Evolutionary conservation across 345 rosid species (phyloP).

Genomic region (Euphorbia lathyris): DNA sequence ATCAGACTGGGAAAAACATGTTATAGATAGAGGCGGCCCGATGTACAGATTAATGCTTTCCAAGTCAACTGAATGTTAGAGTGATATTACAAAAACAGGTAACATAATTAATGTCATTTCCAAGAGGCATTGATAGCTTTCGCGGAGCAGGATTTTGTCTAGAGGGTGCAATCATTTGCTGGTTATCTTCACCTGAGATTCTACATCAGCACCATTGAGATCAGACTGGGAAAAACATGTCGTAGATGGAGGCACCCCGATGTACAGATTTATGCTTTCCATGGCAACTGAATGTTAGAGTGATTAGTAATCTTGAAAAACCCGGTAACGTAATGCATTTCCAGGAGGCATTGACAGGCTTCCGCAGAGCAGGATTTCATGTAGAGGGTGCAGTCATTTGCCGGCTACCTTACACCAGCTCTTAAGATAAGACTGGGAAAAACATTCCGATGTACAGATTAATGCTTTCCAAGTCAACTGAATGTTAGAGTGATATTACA

Average conservation of each 20-base stretch:
- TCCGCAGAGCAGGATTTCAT: neutral
- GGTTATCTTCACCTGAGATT: neutral
- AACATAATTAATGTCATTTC: neutral
- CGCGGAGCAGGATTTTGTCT: neutral
- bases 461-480: constrained; percentile 39
- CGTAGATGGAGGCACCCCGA: constrained; percentile 18
- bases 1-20: constrained; percentile 74
- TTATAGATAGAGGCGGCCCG: constrained; percentile 37
- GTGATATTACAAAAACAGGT: neutral
- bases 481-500: neutral
- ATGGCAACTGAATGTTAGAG: constrained; percentile 17
- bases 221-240: constrained; percentile 45
- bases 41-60: constrained; percentile 62
- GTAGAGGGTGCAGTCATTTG: neutral
- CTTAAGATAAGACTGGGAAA: constrained; percentile 72
- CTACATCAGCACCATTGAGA: neutral
- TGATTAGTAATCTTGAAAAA: neutral
- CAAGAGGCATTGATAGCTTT: neutral
- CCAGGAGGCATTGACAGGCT: neutral
- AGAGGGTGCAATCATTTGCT: neutral
- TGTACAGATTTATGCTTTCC: constrained; percentile 58
- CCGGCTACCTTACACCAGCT: too few species aligned
- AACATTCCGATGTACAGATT: constrained; percentile 58
- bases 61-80: constrained; percentile 14
- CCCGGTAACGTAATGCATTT: neutral